These are phyloP conservation scores for Kwoniella europaea DNA, from an alignment of 768 basidiomycete genomes.

Conservation along the genomic window DNA sequence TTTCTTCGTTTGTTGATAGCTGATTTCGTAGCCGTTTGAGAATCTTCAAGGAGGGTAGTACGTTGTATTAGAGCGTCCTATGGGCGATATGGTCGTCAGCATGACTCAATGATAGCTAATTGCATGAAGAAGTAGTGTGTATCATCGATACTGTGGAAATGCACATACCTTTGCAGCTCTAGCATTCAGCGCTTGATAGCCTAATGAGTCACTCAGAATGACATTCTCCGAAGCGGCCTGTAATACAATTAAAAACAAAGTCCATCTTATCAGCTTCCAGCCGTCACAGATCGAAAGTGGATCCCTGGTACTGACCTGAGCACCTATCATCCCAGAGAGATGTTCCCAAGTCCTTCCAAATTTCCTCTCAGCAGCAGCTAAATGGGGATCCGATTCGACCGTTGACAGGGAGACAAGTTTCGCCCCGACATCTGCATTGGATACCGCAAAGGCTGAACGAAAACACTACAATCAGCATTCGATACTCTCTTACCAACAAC, in stretches of 20 bases:
- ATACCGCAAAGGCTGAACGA: conserved; percentile 70
- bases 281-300: no score
- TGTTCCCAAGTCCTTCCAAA: conserved; percentile 82
- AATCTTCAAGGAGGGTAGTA: conserved; percentile 88
- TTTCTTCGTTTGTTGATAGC: conserved; percentile 90
- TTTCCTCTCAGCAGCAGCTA: conserved; percentile 82
- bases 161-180: conserved; percentile 75
- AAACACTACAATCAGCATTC: not conserved
- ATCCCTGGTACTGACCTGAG: conserved; percentile 63
- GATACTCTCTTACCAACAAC: no score
- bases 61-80: conserved; percentile 78
- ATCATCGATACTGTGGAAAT: not conserved
- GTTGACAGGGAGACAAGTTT: conserved; percentile 86
- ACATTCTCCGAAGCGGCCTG: conserved; percentile 89
- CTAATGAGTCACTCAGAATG: conserved; percentile 90
- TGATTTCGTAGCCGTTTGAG: conserved; percentile 87
- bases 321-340: conserved; percentile 83
- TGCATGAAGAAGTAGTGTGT: no score
- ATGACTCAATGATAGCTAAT: not conserved
- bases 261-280: no score
- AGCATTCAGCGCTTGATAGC: conserved; percentile 97
- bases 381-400: conserved; percentile 81
- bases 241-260: no score
- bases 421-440: conserved; percentile 89
- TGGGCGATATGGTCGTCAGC: not conserved